Percentiles rank a stretch among this genome's conserved stretches.
These are phyloP conservation scores for Podila clonocystis DNA, from an alignment of 192 early-diverging fungal species.

Conservation along the genomic window DNA sequence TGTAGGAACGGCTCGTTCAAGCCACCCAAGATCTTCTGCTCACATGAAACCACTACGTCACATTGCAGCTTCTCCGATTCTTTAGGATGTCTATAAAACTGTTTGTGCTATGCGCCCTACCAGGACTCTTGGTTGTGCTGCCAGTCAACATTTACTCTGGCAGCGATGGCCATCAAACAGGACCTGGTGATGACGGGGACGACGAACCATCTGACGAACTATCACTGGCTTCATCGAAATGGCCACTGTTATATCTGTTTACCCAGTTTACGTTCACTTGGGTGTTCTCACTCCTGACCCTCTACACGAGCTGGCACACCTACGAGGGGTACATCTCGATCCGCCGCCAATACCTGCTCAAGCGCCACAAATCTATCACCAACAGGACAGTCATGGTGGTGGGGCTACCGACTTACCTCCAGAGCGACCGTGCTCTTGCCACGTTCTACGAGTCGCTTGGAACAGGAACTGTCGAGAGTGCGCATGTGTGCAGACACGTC, in stretches of 20 bases:
- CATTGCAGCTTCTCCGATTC: constrained; percentile 63
- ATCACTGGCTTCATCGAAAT: constrained; percentile 2
- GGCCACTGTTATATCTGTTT: constrained; percentile 29
- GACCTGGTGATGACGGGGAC: constrained; percentile 10
- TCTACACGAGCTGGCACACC: constrained; percentile 61
- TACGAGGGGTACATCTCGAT: constrained; percentile 63
- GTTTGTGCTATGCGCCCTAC: constrained; percentile 57
- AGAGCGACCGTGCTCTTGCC: constrained; percentile 63
- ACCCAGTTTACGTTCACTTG: constrained; percentile 60
- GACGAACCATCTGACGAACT: constrained; percentile 19
- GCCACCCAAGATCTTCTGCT: not conserved
- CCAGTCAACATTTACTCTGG: constrained; percentile 53
- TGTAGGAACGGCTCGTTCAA: not conserved
- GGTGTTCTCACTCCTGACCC: constrained; percentile 60
- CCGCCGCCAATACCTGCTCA: constrained; percentile 56
- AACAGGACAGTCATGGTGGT: constrained; percentile 78
- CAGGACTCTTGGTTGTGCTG: constrained; percentile 55
- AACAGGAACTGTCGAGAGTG: constrained; percentile 74
- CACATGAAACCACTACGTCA: not conserved
- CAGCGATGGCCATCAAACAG: constrained; percentile 8
- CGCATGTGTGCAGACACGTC: constrained; percentile 70
- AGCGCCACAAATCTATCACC: constrained; percentile 53
- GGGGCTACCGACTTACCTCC: constrained; percentile 68
- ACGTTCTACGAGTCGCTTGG: constrained; percentile 73
- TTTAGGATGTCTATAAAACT: constrained; percentile 60